Evolutionary conservation across 2,329 filamentous ascomycete species (phyloP).

Genomic region (Claviceps quebecensis): DNA sequence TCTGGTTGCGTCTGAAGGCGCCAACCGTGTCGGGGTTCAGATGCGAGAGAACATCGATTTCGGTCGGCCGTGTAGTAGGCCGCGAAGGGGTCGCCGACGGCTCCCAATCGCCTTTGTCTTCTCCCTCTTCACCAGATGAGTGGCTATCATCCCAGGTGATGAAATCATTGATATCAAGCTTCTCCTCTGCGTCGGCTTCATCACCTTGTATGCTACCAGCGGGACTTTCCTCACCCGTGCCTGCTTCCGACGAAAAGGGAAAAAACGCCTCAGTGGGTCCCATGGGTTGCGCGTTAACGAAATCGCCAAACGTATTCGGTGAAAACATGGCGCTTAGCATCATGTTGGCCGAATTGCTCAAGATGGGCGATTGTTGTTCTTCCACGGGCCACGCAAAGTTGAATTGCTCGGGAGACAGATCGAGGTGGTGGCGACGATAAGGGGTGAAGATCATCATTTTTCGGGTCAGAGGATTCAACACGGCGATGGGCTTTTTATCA

Average conservation of each 20-base stretch:
- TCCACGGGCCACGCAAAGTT: constrained; percentile 32
- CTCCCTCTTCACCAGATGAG: constrained; percentile 45
- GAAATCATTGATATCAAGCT: constrained; percentile 57
- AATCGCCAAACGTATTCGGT: constrained; percentile 39
- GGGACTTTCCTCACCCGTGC: constrained; percentile 35
- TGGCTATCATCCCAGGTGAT: constrained; percentile 50
- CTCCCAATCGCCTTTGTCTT: constrained; percentile 27
- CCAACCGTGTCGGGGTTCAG: constrained; percentile 55
- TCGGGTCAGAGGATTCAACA: constrained; percentile 40
- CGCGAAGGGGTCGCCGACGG: constrained; percentile 38
- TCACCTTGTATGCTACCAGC: constrained; percentile 28
- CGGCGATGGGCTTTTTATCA: constrained; percentile 43
- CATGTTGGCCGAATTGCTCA: constrained; percentile 56
- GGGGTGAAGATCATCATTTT: constrained; percentile 53
- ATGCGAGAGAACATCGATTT: constrained; percentile 40
- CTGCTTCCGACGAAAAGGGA: constrained; percentile 48
- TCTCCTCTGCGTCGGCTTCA: constrained; percentile 50
- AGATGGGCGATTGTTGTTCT: constrained; percentile 37
- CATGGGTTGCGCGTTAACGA: constrained; percentile 50
- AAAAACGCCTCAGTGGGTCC: constrained; percentile 67
- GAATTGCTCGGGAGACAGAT: constrained; percentile 42
- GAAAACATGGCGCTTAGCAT: constrained; percentile 65
- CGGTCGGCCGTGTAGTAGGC: constrained; percentile 32
- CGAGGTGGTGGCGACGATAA: constrained; percentile 32
- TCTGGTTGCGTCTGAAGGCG: constrained; percentile 60